A percentile compares a stretch with the other conserved stretches of the same genome.
These are phyloP conservation scores for Dryadomyces quercus-mongolicae DNA, from an alignment of 2,329 filamentous ascomycete species.

Conservation along the genomic window DNA sequence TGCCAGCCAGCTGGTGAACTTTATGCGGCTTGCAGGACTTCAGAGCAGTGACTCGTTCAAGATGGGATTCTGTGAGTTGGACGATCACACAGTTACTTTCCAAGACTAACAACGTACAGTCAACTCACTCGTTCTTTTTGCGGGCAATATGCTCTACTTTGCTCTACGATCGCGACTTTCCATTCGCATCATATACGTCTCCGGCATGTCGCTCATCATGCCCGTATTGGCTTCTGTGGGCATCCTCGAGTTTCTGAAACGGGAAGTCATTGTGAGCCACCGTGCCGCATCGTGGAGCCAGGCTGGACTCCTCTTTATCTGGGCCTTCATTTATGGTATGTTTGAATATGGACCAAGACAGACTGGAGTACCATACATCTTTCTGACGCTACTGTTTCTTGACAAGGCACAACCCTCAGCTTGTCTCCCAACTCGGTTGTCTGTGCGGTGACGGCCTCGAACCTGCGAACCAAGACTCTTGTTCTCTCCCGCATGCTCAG, in stretches of 20 bases:
- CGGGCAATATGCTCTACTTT: constrained; percentile 30
- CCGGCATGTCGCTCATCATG: constrained; percentile 21
- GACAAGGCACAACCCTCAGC: constrained; percentile 9
- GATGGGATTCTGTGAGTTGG: constrained; percentile 17
- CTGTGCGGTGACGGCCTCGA: constrained; percentile 10
- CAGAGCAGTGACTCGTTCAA: constrained; percentile 23
- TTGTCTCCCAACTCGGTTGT: constrained; percentile 12
- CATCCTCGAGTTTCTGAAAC: constrained; percentile 25
- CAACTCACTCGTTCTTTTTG: constrained; percentile 18
- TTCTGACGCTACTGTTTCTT: neutral
- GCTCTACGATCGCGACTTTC: constrained; percentile 27
- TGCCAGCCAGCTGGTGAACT: constrained; percentile 20
- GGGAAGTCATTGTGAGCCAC: constrained; percentile 17
- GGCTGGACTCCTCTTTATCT: constrained; percentile 28
- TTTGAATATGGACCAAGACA: too few species aligned
- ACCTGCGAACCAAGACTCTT: constrained; percentile 12
- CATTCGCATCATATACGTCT: constrained; percentile 29
- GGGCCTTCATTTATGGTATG: constrained; percentile 20
- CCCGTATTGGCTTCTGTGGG: constrained; percentile 28
- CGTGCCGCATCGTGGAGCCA: constrained; percentile 23
- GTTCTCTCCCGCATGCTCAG: constrained; percentile 10
- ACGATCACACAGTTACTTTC: neutral
- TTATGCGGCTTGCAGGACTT: constrained; percentile 21
- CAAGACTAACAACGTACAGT: constrained; percentile 2
- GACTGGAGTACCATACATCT: neutral